Conservation (phyloP, 2,329 filamentous ascomycete species). For the Fusarium sp. region DNA sequence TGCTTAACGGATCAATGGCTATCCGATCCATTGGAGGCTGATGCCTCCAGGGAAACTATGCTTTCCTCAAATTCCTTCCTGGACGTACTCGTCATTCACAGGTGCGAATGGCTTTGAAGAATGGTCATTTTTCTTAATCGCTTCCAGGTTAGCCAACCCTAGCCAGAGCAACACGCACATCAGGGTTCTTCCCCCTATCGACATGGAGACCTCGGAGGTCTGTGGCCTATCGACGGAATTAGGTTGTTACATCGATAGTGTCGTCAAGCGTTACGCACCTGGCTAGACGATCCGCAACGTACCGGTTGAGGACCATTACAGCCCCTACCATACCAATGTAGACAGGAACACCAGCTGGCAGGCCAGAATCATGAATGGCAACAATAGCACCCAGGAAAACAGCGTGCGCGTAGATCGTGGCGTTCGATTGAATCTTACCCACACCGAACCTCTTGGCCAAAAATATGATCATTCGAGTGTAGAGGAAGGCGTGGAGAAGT, state of each 20-base stretch:
- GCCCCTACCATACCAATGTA: neutral
- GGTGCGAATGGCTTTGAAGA: neutral
- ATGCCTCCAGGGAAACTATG: too few species aligned
- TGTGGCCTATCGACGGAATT: neutral
- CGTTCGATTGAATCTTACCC: neutral
- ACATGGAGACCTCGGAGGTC: neutral
- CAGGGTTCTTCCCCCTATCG: neutral
- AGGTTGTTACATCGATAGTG: neutral
- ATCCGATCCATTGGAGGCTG: too few species aligned
- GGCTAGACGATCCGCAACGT: neutral
- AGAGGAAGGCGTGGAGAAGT: slow-evolving; percentile 6
- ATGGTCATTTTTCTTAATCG: neutral
- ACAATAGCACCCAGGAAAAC: neutral
- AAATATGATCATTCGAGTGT: slow-evolving; percentile 4
- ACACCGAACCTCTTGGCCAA: neutral
- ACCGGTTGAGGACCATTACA: neutral
- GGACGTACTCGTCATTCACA: neutral
- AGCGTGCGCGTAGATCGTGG: slow-evolving; percentile 4
- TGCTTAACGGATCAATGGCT: neutral
- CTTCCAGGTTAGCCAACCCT: neutral
- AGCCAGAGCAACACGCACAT: neutral
- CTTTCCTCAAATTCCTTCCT: neutral
- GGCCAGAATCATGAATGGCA: neutral
- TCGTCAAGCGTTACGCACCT: neutral
- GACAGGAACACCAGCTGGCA: neutral